Conservation (phyloP, 2,329 filamentous ascomycete species). For the Pseudogymnoascus sp. region DNA sequence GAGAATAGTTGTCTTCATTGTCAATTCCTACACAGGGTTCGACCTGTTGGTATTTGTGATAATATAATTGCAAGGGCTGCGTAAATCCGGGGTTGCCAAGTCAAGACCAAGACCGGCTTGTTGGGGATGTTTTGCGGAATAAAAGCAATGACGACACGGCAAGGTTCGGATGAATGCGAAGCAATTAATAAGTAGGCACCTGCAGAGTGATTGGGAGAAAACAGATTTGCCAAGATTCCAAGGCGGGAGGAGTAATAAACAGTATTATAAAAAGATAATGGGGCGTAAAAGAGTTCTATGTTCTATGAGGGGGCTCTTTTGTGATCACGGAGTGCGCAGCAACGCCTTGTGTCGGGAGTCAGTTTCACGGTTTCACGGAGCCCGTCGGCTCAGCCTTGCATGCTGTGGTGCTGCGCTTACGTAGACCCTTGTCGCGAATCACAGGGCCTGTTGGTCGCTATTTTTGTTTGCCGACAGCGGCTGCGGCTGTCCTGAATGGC, state of each 20-base stretch:
- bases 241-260: background rate
- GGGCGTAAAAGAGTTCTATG: background rate
- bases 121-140: background rate
- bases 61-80: background rate
- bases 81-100: background rate
- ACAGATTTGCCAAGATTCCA: background rate
- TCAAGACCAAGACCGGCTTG: background rate
- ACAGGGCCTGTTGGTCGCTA: background rate
- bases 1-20: background rate
- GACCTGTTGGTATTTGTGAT: background rate
- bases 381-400: background rate
- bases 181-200: background rate
- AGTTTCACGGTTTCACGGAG: slow-evolving; percentile 4
- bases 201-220: background rate
- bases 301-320: background rate
- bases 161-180: background rate
- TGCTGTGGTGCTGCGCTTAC: background rate
- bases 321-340: background rate
- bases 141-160: background rate
- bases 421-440: slow-evolving; percentile 2
- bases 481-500: background rate
- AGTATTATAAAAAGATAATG: background rate
- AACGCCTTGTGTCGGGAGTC: background rate
- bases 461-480: background rate
- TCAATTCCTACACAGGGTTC: background rate